Evolutionary conservation across 2,329 filamentous ascomycete genomes (phyloP), one percentile per base, ranked within the genome.

Genomic region (Fusarium piperis): DNA sequence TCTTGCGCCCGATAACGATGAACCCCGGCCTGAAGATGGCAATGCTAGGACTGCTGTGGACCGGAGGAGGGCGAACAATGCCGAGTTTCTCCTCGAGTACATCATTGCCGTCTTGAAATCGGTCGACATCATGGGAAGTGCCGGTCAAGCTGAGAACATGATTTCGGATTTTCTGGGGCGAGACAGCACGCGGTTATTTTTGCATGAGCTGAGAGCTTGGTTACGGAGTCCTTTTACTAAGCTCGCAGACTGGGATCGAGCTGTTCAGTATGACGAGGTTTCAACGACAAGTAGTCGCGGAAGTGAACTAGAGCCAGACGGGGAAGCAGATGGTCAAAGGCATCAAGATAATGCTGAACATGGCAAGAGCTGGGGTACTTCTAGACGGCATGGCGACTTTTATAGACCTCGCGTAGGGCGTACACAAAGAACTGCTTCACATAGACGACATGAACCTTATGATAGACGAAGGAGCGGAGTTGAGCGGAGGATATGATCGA

Each of bases 51-150:
- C 48, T 6, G 38, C 51, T 2, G 62, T 56, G 75, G 75, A 69
- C 71, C 78, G 62, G 60, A 77, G 73, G 23, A 70, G 89, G 41
- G 87, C 87, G 6, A 91, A 89, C 72, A 95, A 95, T 76, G 89
- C 92, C 9, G 94, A 97, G 77, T 97, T 95, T 69, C 81, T 98
- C 12, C 86, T 98, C 11, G 93, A 97, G 76, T 97, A 97, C 79
- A 89, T 97, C 59, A 82, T 98, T 41, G 92, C 92, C 11, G 92
- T 98, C 23, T 82, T 98, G 65, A 95, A 93, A 79, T 93, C 90
- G 0, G 89, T 96, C 16, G 94, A 97, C 76, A 86, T 95, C 6
- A 94, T 94, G 80, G 93, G 90, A 5, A 93, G 92, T 68, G 87
- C 88, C 39, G 94, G 94, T 0, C 90, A 93, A 74, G 94, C 94